These are phyloP conservation scores for Boletus sp. DNA, from an alignment of 1,284 basidiomycete genomes.

Conservation along the genomic window DNA sequence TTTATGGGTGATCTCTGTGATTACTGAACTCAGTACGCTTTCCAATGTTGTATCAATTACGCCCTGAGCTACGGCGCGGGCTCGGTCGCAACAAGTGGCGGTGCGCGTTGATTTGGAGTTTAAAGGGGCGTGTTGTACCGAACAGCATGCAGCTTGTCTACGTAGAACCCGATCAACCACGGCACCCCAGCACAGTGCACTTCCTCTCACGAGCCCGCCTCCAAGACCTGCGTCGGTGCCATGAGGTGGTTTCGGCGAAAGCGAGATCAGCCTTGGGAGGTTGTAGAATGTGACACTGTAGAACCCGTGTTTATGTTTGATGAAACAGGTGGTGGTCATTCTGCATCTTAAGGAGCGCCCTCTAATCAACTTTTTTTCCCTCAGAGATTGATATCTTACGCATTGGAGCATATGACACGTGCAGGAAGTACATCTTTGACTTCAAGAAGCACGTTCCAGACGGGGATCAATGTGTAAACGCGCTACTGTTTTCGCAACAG, in stretches of 20 bases:
- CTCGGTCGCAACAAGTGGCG: conserved; percentile 16
- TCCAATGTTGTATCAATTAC: background rate
- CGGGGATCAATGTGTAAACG: conserved; percentile 42
- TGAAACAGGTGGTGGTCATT: conserved; percentile 53
- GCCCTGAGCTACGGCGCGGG: background rate
- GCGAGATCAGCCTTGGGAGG: conserved; percentile 67
- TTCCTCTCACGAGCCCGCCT: conserved; percentile 16
- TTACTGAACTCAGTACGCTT: background rate
- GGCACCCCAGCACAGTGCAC: conserved; percentile 16
- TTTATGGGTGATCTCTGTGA: background rate
- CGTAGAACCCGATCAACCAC: conserved; percentile 14
- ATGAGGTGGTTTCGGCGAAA: conserved; percentile 46
- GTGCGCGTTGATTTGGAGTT: conserved; percentile 13
- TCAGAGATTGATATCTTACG: conserved; percentile 60
- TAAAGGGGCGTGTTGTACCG: conserved; percentile 9
- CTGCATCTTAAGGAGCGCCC: conserved; percentile 9
- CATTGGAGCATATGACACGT: conserved; percentile 48
- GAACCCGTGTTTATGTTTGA: conserved; percentile 62
- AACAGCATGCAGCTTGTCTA: conserved; percentile 14
- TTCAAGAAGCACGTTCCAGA: conserved; percentile 42
- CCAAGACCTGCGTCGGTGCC: conserved; percentile 12
- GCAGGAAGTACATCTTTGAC: conserved; percentile 63
- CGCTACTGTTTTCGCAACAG: conserved; percentile 59
- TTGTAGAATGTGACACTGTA: conserved; percentile 60
- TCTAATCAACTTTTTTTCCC: conserved; percentile 8